phyloP scores from a whole-genome alignment of 495 filamentous ascomycete species.

The Hyaloscypha hepaticicola region DNA sequence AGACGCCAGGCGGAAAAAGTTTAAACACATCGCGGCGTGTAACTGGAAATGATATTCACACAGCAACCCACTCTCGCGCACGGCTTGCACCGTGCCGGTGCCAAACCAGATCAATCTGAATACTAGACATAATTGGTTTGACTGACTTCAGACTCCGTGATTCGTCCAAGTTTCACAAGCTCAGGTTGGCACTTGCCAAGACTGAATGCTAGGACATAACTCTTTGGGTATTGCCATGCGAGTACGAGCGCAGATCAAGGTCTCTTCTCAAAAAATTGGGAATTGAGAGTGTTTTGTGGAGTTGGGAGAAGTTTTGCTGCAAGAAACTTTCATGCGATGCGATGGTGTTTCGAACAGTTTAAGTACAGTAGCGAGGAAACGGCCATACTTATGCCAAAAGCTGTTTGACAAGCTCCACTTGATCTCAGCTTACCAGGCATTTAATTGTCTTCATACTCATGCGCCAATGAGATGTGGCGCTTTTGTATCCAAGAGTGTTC shows the following conservation, averaged over 20 bases:
- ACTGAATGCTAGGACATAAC: not conserved
- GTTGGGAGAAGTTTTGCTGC: not conserved
- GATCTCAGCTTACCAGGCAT: not conserved
- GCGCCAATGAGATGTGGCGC: not conserved
- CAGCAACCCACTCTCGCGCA: not conserved
- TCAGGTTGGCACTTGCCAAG: not conserved
- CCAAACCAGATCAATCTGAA: not conserved
- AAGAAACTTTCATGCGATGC: not conserved
- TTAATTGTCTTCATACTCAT: not conserved
- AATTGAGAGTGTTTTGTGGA: not conserved
- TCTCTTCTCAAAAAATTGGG: not conserved
- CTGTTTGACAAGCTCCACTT: not conserved
- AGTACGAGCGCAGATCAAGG: not conserved
- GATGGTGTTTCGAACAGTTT: not conserved
- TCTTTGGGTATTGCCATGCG: not conserved
- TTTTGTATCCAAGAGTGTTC: not conserved
- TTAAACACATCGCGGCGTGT: not conserved
- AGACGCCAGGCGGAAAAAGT: not conserved
- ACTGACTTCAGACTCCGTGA: conserved; percentile 9
- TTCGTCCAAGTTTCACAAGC: conserved; percentile 9
- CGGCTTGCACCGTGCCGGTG: not conserved
- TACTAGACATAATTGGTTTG: not conserved
- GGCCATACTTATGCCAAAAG: not conserved
- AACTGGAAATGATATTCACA: not conserved
- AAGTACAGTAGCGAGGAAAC: not conserved